Percentiles rank a stretch among this genome's conserved stretches.
These are phyloP conservation scores for Fusarium abutilonis DNA, from an alignment of 2,329 filamentous ascomycete species.

Conservation along the genomic window DNA sequence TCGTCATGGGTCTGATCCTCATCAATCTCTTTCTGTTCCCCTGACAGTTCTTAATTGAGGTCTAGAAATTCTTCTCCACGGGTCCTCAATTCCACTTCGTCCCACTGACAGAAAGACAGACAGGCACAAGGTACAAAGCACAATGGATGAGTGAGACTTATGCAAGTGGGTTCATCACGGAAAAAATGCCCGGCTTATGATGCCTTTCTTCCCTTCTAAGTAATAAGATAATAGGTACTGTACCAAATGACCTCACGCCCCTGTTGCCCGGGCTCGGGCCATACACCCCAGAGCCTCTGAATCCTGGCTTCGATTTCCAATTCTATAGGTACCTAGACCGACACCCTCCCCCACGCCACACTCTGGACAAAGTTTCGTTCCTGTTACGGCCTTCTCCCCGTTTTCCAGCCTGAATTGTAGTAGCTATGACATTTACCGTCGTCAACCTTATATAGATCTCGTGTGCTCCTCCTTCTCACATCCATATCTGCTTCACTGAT, in stretches of 20 bases:
- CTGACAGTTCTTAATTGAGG: slow-evolving; percentile 9
- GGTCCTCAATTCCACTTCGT: slow-evolving; percentile 13
- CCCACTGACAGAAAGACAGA: not conserved
- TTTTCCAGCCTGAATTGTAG: slow-evolving; percentile 39
- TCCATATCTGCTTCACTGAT: slow-evolving; percentile 24
- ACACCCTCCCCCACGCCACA: slow-evolving; percentile 40
- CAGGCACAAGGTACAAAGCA: slow-evolving; percentile 1
- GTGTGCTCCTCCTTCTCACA: slow-evolving; percentile 21
- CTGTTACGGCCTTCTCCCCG: slow-evolving; percentile 45
- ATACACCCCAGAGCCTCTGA: slow-evolving; percentile 1
- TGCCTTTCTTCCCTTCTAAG: slow-evolving; percentile 1
- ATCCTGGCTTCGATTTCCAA: slow-evolving; percentile 8
- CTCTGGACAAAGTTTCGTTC: slow-evolving; percentile 23
- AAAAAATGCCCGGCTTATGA: slow-evolving; percentile 10
- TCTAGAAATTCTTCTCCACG: slow-evolving; percentile 25
- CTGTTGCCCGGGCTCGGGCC: not conserved
- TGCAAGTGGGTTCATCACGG: slow-evolving; percentile 3
- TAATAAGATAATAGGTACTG: no score
- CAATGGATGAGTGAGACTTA: not conserved
- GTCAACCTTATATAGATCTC: slow-evolving; percentile 45
- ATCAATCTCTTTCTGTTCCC: slow-evolving; percentile 28
- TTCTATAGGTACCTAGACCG: slow-evolving; percentile 9
- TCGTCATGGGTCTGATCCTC: slow-evolving; percentile 25
- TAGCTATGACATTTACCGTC: slow-evolving; percentile 39
- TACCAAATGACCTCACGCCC: slow-evolving; percentile 14